Evolutionary conservation across 306 rosid species (phyloP).

Genomic region (Malus sylvestris): DNA sequence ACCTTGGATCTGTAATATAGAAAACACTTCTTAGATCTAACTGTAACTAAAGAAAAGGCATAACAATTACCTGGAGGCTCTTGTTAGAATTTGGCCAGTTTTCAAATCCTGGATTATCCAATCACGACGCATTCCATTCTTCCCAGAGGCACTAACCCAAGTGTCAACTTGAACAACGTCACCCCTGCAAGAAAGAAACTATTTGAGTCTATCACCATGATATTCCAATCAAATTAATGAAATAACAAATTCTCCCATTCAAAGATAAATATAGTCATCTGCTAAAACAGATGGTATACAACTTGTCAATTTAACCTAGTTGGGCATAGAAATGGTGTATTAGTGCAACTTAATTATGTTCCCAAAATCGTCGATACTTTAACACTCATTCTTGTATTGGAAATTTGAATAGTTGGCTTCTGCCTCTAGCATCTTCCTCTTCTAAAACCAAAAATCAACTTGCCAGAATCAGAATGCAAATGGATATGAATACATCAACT

Average conservation of each 20-base stretch:
- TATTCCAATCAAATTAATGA: neutral
- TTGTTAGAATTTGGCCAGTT: constrained; percentile 73
- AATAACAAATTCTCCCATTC: neutral
- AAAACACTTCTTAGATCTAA: neutral
- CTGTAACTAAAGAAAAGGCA: neutral
- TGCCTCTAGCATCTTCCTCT: constrained; percentile 12
- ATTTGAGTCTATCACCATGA: neutral
- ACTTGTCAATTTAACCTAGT: neutral
- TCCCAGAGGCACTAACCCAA: constrained; percentile 89
- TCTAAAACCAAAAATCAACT: neutral
- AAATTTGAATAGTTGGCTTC: neutral
- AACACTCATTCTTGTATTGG: neutral
- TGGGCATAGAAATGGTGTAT: neutral
- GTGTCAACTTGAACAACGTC: constrained; percentile 95
- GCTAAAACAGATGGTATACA: neutral
- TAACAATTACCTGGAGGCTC: constrained; percentile 76
- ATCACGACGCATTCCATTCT: constrained; percentile 98
- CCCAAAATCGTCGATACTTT: constrained; percentile 2
- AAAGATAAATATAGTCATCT: neutral
- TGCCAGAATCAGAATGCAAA: neutral
- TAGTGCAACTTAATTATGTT: neutral
- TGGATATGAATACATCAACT: neutral
- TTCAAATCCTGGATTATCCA: constrained; percentile 74
- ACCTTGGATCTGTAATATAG: neutral
- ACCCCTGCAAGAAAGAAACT: constrained; percentile 57